phyloP scores from a whole-genome alignment of 192 early-diverging fungal genomes.

The Jimgerdemannia flammicorona region DNA sequence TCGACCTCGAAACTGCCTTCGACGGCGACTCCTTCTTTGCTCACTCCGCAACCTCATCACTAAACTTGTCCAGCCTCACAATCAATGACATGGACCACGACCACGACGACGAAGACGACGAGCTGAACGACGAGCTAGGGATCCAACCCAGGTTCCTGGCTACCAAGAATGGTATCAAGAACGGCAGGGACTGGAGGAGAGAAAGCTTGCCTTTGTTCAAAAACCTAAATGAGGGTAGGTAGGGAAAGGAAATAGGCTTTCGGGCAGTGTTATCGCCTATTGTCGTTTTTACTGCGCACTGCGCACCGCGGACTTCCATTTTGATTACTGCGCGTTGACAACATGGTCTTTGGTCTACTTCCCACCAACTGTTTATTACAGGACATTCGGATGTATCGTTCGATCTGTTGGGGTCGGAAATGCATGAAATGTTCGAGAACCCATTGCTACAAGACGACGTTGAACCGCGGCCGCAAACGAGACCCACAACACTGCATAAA shows the following conservation, averaged over 20 bases:
- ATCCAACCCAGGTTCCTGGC: not conserved
- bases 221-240: not conserved
- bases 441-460: not conserved
- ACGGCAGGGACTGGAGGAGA: not conserved
- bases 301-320: too few relatives aligned
- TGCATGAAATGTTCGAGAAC: not conserved
- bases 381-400: not conserved
- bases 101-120: not conserved
- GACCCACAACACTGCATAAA: not conserved
- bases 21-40: not conserved
- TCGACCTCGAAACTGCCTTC: not conserved
- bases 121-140: not conserved
- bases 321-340: too few relatives aligned
- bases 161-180: not conserved
- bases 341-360: too few relatives aligned
- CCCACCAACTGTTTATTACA: not conserved
- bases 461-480: not conserved
- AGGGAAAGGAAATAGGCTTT: not conserved
- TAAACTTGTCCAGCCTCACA: not conserved
- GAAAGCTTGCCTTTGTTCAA: not conserved
- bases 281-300: not conserved
- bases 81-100: not conserved
- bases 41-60: not conserved
- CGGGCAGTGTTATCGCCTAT: not conserved
- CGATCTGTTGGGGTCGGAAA: not conserved